Percentiles rank a stretch among this genome's conserved stretches.
phyloP scores from a whole-genome alignment of 2,329 filamentous ascomycete species.

The Aspergillus sp. region DNA sequence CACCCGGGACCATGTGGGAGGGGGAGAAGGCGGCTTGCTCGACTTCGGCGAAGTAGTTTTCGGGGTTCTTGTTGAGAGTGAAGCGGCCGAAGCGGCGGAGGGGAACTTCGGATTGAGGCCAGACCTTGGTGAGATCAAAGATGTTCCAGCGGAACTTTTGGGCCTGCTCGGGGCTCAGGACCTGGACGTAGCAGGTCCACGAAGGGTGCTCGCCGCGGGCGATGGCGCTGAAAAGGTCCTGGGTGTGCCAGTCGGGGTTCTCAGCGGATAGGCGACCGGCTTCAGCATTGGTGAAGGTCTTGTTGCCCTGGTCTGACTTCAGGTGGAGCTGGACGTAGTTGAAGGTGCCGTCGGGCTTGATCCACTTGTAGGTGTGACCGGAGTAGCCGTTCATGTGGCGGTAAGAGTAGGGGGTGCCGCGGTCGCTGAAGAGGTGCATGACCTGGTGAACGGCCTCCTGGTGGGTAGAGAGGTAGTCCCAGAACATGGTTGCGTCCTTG shows the following conservation, averaged over 20 bases:
- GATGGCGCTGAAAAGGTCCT: slow-evolving; percentile 66
- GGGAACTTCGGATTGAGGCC: slow-evolving; percentile 64
- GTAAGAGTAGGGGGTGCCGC: slow-evolving; percentile 65
- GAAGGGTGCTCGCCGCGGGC: slow-evolving; percentile 59
- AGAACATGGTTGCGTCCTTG: slow-evolving; percentile 69
- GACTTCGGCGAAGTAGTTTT: slow-evolving; percentile 70
- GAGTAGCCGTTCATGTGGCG: slow-evolving; percentile 69
- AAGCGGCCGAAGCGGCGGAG: slow-evolving; percentile 61
- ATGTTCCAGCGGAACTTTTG: slow-evolving; percentile 63
- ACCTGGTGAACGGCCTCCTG: slow-evolving; percentile 64
- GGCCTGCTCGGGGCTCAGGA: slow-evolving; percentile 61
- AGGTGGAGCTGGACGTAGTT: slow-evolving; percentile 66
- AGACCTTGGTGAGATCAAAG: slow-evolving; percentile 70
- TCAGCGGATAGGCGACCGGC: slow-evolving; percentile 54
- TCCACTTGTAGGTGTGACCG: slow-evolving; percentile 66
- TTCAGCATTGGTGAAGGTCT: slow-evolving; percentile 60
- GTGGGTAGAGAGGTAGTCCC: slow-evolving; percentile 62
- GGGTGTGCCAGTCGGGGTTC: slow-evolving; percentile 63
- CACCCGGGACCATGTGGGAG: slow-evolving; percentile 64
- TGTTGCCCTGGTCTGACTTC: slow-evolving; percentile 63
- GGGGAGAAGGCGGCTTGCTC: slow-evolving; percentile 71
- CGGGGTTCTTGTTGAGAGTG: slow-evolving; percentile 63
- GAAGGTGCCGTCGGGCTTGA: slow-evolving; percentile 64
- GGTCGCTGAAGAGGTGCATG: slow-evolving; percentile 66
- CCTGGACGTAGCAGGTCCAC: slow-evolving; percentile 66